phyloP scores from a whole-genome alignment of 140 eudicot species.

The Flaveria floridana region DNA sequence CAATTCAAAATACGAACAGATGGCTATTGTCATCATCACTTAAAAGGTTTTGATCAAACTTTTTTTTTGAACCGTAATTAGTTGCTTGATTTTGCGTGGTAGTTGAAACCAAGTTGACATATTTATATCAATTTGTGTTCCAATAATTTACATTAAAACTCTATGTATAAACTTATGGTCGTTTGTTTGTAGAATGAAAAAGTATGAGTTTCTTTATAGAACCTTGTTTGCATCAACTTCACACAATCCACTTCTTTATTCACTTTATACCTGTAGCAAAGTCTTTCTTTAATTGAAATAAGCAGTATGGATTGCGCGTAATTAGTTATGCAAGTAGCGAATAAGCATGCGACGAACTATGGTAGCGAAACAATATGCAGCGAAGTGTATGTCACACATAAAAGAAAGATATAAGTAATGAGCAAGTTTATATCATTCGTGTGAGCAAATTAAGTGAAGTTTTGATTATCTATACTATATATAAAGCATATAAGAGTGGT shows the following conservation, averaged over 20 bases:
- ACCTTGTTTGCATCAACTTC: too few relatives aligned
- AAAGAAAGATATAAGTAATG: too few relatives aligned
- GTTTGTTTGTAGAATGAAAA: neutral
- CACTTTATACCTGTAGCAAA: neutral
- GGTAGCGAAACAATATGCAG: too few relatives aligned
- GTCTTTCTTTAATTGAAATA: neutral
- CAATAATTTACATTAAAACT: neutral
- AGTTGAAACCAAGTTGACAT: slow-evolving; percentile 23
- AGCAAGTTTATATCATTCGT: too few relatives aligned
- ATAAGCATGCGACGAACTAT: neutral
- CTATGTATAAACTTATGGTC: neutral
- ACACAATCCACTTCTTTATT: neutral
- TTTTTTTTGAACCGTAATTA: neutral
- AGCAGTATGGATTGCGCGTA: neutral
- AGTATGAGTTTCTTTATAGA: neutral
- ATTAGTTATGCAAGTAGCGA: neutral
- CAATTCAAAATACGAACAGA: neutral
- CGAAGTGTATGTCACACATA: too few relatives aligned
- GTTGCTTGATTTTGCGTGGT: slow-evolving; percentile 23
- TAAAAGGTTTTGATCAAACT: neutral
- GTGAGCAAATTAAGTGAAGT: neutral
- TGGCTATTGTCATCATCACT: neutral
- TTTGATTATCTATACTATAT: too few relatives aligned
- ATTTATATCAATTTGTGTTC: neutral
- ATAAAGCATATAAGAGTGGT: too few relatives aligned